Percentiles rank a stretch among this genome's conserved stretches.
Evolutionary conservation across 2,329 filamentous ascomycete genomes (phyloP).

Genomic region (Botryotinia convoluta): DNA sequence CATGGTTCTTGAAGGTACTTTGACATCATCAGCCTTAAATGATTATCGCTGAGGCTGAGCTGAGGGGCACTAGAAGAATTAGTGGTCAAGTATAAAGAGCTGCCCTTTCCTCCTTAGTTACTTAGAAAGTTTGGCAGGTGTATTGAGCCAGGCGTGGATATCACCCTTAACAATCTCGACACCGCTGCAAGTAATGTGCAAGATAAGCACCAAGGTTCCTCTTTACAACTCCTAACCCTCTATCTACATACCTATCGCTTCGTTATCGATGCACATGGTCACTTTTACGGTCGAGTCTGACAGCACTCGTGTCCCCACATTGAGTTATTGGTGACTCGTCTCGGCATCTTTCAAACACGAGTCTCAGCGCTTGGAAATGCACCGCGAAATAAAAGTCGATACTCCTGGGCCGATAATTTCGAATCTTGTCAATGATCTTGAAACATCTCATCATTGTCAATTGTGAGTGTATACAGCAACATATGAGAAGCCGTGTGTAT

Average conservation of each 20-base stretch:
- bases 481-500: not conserved
- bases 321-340: not conserved
- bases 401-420: not conserved
- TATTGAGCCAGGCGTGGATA: not conserved
- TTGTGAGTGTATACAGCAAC: not conserved
- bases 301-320: not conserved
- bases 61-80: not conserved
- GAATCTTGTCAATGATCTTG: not conserved
- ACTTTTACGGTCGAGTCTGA: not conserved
- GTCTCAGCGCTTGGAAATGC: not conserved
- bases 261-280: not conserved
- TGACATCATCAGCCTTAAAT: conserved; percentile 12
- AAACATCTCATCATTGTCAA: not conserved
- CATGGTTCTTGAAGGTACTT: not conserved
- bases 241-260: not conserved
- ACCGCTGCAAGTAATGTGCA: not conserved
- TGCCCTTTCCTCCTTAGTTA: not conserved
- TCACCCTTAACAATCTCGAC: not conserved
- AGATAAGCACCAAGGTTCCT: not conserved
- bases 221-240: not conserved
- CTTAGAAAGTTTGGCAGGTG: not conserved
- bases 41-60: not conserved
- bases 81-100: conserved; percentile 7
- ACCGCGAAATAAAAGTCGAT: not conserved
- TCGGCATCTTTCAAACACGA: not conserved